These are phyloP conservation scores for Fusarium scirpi DNA, from an alignment of 2,329 filamentous ascomycete species.

Conservation along the genomic window DNA sequence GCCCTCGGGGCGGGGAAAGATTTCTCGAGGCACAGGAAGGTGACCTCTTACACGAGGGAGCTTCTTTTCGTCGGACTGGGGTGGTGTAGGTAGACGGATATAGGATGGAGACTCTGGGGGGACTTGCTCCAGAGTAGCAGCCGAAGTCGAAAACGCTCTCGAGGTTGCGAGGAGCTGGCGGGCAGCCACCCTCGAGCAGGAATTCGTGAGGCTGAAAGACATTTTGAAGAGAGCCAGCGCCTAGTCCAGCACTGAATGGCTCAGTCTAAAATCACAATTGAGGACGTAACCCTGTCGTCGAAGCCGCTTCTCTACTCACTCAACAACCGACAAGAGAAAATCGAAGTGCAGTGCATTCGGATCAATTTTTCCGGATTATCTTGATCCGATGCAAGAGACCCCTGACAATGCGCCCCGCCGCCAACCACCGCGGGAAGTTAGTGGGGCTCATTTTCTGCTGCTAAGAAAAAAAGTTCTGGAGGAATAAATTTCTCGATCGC, in stretches of 20 bases:
- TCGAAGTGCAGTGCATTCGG: slow-evolving; percentile 21
- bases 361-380: slow-evolving; percentile 46
- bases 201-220: slow-evolving; percentile 44
- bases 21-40: slow-evolving; percentile 82
- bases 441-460: slow-evolving; percentile 41
- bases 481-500: slow-evolving; percentile 45
- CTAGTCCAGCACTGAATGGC: slow-evolving; percentile 19
- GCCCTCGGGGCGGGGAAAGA: slow-evolving; percentile 73
- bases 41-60: slow-evolving; percentile 74
- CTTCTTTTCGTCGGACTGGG: slow-evolving; percentile 72
- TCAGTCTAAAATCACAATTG: slow-evolving; percentile 38
- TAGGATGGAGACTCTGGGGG: slow-evolving; percentile 90
- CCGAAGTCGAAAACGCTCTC: slow-evolving; percentile 52
- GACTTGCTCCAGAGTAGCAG: slow-evolving; percentile 64
- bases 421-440: slow-evolving; percentile 42
- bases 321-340: slow-evolving; percentile 40
- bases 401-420: slow-evolving; percentile 32
- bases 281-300: slow-evolving; percentile 26
- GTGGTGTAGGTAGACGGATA: slow-evolving; percentile 81
- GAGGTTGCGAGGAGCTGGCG: slow-evolving; percentile 44
- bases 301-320: slow-evolving; percentile 20
- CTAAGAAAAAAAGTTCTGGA: slow-evolving; percentile 45
- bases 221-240: slow-evolving; percentile 42
- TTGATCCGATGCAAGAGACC: slow-evolving; percentile 25
- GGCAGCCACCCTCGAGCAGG: slow-evolving; percentile 45